These are phyloP conservation scores for Lodderomyces elongisporus DNA, from an alignment of 1,139 yeast genomes.

Conservation along the genomic window DNA sequence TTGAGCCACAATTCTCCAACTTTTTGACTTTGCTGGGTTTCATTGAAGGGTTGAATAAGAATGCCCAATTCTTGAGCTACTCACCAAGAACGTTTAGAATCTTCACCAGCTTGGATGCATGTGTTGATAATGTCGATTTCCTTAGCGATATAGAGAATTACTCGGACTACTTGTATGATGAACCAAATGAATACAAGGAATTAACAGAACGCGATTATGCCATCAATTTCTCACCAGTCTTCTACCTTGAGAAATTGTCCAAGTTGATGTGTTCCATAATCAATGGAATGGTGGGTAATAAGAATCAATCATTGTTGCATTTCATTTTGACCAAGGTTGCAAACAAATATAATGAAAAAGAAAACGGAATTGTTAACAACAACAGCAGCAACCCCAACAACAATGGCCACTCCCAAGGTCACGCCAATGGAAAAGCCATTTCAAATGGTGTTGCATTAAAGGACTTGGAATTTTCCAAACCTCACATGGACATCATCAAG, in stretches of 20 bases:
- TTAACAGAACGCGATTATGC: slow-evolving; percentile 28
- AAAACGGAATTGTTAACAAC: background rate
- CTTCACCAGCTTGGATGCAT: slow-evolving; percentile 32
- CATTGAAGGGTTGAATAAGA: slow-evolving; percentile 36
- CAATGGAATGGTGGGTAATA: slow-evolving; percentile 24
- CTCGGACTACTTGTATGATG: slow-evolving; percentile 22
- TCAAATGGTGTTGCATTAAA: slow-evolving; percentile 11
- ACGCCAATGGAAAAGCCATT: slow-evolving; percentile 5
- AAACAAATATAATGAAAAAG: slow-evolving; percentile 17
- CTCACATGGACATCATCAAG: slow-evolving; percentile 26
- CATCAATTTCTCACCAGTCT: slow-evolving; percentile 37
- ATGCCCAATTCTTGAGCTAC: slow-evolving; percentile 29
- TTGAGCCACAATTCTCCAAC: slow-evolving; percentile 26
- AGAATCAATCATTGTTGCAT: slow-evolving; percentile 24
- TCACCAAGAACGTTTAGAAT: slow-evolving; percentile 27
- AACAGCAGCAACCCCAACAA: background rate
- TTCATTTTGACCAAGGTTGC: slow-evolving; percentile 26
- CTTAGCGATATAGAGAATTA: slow-evolving; percentile 35
- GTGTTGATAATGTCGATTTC: slow-evolving; percentile 39
- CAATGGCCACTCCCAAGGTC: slow-evolving; percentile 11
- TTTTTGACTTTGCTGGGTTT: slow-evolving; percentile 46
- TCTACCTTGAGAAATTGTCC: slow-evolving; percentile 41
- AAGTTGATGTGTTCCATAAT: slow-evolving; percentile 33
- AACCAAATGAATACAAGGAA: slow-evolving; percentile 19
- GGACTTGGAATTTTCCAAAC: slow-evolving; percentile 22